Conservation (phyloP, 768 basidiomycete genomes). For the Phylloporus sp. region DNA sequence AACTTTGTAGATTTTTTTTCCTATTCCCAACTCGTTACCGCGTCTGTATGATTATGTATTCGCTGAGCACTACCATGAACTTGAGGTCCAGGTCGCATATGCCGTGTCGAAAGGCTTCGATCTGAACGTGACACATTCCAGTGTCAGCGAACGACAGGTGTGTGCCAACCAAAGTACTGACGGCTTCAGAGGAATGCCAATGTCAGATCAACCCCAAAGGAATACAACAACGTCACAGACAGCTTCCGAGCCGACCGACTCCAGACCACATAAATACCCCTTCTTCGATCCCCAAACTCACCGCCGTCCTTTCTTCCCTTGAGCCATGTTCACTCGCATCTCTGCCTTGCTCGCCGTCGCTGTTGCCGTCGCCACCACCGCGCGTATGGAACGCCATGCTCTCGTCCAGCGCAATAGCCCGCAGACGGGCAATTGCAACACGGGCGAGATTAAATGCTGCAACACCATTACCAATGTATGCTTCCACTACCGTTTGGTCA, state of each 20-base stretch:
- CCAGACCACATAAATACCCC: constrained; percentile 22
- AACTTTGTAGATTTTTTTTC: no score
- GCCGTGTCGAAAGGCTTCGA: no score
- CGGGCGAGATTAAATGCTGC: constrained; percentile 20
- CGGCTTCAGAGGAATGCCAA: constrained; percentile 5
- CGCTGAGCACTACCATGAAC: background rate
- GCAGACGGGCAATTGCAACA: constrained; percentile 10
- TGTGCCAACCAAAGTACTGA: background rate
- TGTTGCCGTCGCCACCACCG: constrained; percentile 18
- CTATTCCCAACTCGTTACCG: no score
- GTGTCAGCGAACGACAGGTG: background rate
- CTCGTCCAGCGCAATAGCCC: constrained; percentile 7
- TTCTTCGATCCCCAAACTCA: background rate
- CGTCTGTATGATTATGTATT: background rate
- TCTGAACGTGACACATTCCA: no score
- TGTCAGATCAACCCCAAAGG: background rate
- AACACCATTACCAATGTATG: constrained; percentile 18
- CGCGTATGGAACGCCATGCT: constrained; percentile 19
- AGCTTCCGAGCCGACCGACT: background rate
- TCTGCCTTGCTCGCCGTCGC: constrained; percentile 17
- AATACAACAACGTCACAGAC: constrained; percentile 10
- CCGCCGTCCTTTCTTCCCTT: background rate
- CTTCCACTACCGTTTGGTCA: background rate
- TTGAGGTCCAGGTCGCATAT: no score
- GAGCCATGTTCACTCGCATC: constrained; percentile 20